Base-by-base conservation (phyloP, 495 filamentous ascomycete species). In the Elaphomyces granulatus region DNA sequence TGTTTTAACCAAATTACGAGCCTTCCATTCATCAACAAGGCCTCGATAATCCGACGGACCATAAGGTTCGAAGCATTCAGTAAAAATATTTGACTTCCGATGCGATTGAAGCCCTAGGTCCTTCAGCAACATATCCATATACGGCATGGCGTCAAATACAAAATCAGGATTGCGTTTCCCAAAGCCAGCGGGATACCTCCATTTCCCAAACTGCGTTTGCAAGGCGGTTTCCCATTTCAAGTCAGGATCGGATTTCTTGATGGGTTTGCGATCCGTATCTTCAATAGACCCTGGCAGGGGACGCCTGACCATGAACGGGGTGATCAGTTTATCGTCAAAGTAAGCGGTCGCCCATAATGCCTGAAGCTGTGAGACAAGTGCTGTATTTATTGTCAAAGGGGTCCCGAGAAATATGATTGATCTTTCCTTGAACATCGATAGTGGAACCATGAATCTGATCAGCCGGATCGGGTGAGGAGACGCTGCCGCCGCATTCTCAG, bases 81-180 rank as follows among this genome's bases (percentile, higher is more conserved):
- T 59, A 20, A 70, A 49, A 54, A 64, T 20, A 8, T 55, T 54
- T 2, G 47, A 36, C 46, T 76, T 77, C 17, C 72, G 51, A 37
- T 46, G 45, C 3, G 36, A 36, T 4, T 51, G 32, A 19, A 80
- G 49, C 9, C 81, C 81, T 36, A 90, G 41, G 50, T 88, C 83
- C 1, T 57, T 50, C 38, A 84, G 49, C 56, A 87, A 45, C 45
- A 83, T 44, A 56, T 88, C 84, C 2, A 86, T 52, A 49, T 87
- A 92, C n/a, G 83, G 78, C 32, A 87, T 45, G 1, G 67, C 71
- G 53, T 90, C 83, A 49, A 85, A 87, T 36, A 81, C 75, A 41
- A 84, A 74, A 48, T 84, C 81, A 0, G 79, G 78, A 42, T 73
- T 74, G 41, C 71, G 66, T 15, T 55, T 55, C 0, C 79, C 81